Evolutionary conservation across 352 stramenopile genomes (phyloP).

Genomic region (Pythium aristosporum): DNA sequence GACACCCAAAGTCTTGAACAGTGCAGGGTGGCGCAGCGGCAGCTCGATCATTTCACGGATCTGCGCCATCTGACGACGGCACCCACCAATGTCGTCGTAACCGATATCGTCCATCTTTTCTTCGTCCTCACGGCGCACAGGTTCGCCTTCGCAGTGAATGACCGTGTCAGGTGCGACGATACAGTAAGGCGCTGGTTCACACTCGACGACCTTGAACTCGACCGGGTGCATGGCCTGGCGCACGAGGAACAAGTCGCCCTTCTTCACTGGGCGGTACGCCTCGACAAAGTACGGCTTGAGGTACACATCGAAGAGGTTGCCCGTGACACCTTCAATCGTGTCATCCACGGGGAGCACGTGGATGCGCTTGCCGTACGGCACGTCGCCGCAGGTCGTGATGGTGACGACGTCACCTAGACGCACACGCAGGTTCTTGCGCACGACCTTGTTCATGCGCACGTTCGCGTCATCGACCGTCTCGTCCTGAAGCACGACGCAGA

Average conservation of each 20-base stretch:
- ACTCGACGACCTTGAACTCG: slow-evolving; percentile 99
- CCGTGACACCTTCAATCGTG: slow-evolving; percentile 99
- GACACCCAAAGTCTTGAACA: slow-evolving; percentile 99
- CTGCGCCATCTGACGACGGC: slow-evolving; percentile 98
- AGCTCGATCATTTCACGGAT: slow-evolving; percentile 99
- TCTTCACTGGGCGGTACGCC: slow-evolving; percentile 98
- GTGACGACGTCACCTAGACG: slow-evolving; percentile 98
- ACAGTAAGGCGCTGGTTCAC: slow-evolving; percentile 96
- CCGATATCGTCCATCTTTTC: slow-evolving; percentile 98
- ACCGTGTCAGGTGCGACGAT: slow-evolving; percentile 99
- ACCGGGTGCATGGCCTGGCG: slow-evolving; percentile 99
- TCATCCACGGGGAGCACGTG: slow-evolving; percentile 99
- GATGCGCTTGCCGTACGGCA: slow-evolving; percentile 98
- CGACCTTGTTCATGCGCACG: slow-evolving; percentile 99
- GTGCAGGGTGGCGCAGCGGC: slow-evolving; percentile 94
- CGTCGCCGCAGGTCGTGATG: slow-evolving; percentile 95
- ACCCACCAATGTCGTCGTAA: slow-evolving; percentile 99
- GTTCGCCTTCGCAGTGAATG: slow-evolving; percentile 99
- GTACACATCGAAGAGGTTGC: slow-evolving; percentile 99
- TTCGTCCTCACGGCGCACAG: slow-evolving; percentile 98
- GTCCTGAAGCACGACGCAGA: slow-evolving; percentile 98
- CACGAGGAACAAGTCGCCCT: slow-evolving; percentile 99
- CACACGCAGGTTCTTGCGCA: slow-evolving; percentile 99
- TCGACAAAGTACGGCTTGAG: slow-evolving; percentile 99
- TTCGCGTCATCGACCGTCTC: slow-evolving; percentile 97